Evolutionary conservation across 768 basidiomycete genomes (phyloP).

Genomic region (Rhodotorula toruloides): DNA sequence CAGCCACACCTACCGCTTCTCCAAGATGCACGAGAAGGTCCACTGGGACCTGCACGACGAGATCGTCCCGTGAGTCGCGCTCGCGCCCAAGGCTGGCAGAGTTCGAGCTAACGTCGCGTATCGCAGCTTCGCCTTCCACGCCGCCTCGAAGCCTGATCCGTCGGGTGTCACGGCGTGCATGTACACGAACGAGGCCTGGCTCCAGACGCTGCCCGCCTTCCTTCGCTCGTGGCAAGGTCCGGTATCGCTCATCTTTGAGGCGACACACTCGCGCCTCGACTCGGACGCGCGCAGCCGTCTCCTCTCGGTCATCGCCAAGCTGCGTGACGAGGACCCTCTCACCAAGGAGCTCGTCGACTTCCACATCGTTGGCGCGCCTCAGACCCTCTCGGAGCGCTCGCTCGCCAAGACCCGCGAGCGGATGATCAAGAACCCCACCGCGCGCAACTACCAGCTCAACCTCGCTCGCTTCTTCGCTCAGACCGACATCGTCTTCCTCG

Average conservation of each 20-base stretch:
- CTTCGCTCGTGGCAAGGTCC: slow-evolving; percentile 39
- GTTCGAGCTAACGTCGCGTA: neutral
- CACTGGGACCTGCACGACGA: slow-evolving; percentile 40
- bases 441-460: slow-evolving; percentile 42
- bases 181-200: slow-evolving; percentile 43
- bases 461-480: slow-evolving; percentile 43
- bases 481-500: slow-evolving; percentile 42
- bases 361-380: slow-evolving; percentile 39
- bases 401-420: slow-evolving; percentile 40
- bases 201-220: slow-evolving; percentile 39
- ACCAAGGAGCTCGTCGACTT: slow-evolving; percentile 40
- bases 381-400: slow-evolving; percentile 16
- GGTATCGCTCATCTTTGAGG: slow-evolving; percentile 41
- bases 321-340: slow-evolving; percentile 35
- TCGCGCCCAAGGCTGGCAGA: fast-evolving
- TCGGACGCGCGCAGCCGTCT: slow-evolving; percentile 13
- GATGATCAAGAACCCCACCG: slow-evolving; percentile 38
- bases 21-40: slow-evolving; percentile 43
- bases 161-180: slow-evolving; percentile 41
- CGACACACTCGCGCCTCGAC: slow-evolving; percentile 35
- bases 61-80: slow-evolving; percentile 38
- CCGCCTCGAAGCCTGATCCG: neutral
- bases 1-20: slow-evolving; percentile 42
- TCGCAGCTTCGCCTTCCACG: slow-evolving; percentile 39
- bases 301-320: slow-evolving; percentile 20